phyloP scores from a whole-genome alignment of 2,329 filamentous ascomycete genomes.

The Fusarium nanum region DNA sequence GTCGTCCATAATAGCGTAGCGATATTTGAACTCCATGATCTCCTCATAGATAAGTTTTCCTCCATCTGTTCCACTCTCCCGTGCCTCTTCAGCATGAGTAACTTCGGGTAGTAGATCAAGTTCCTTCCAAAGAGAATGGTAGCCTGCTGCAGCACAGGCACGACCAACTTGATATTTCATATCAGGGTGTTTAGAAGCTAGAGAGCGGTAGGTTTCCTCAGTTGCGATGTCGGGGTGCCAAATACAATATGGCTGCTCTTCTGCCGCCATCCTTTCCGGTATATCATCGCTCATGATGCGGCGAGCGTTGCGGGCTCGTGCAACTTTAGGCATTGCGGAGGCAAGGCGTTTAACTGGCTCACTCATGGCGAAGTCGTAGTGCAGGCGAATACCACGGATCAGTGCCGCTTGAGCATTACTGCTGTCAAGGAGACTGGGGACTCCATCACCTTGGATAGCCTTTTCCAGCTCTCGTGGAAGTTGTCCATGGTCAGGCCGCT shows the following conservation, averaged over 20 bases:
- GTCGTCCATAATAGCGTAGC: conserved; percentile 20
- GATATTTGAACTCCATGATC: conserved; percentile 2
- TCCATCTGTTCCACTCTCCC: conserved; percentile 8
- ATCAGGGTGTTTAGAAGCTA: not conserved
- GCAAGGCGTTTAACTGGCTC: not conserved
- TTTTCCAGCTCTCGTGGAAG: not conserved
- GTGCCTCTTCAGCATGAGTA: conserved; percentile 15
- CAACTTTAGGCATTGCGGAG: not conserved
- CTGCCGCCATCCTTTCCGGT: not conserved
- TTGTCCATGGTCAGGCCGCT: not conserved
- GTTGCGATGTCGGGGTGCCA: conserved; percentile 14
- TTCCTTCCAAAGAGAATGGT: not conserved
- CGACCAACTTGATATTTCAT: conserved; percentile 20
- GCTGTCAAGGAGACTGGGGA: not conserved
- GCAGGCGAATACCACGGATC: not conserved
- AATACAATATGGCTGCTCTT: conserved; percentile 18
- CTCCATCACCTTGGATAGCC: not conserved
- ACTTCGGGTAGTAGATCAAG: conserved; percentile 20
- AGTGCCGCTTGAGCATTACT: not conserved
- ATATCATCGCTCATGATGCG: conserved; percentile 22
- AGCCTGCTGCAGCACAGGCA: conserved; percentile 19
- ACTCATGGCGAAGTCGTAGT: conserved; percentile 12
- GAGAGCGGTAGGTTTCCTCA: conserved; percentile 6
- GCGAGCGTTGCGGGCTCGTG: conserved; percentile 16
- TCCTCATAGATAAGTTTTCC: conserved; percentile 9